A percentile compares a stretch with the other conserved stretches of the same genome.
Evolutionary conservation across 768 basidiomycete species (phyloP).

Genomic region (Kwoniella bestiolae): DNA sequence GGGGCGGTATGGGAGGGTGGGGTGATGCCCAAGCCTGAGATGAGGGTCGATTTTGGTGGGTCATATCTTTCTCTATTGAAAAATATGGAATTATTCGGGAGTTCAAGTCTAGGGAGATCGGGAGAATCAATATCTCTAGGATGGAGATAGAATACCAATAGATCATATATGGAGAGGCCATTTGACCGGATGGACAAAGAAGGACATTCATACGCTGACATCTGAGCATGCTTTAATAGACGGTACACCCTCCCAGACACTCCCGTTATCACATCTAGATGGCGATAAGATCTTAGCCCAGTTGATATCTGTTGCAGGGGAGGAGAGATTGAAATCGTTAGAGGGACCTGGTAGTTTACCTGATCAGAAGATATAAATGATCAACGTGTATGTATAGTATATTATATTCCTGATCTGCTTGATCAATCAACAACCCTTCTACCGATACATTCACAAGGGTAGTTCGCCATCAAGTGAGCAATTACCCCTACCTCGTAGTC

Average conservation of each 20-base stretch:
- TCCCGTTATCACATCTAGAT: conserved; percentile 27
- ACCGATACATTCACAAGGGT: no score
- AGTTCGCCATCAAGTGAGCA: no score
- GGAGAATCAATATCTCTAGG: no score
- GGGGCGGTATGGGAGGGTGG: conserved; percentile 23
- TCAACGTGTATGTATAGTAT: not conserved
- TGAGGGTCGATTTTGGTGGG: conserved; percentile 27
- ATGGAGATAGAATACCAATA: no score
- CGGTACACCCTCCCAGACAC: conserved; percentile 12
- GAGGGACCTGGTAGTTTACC: conserved; percentile 15
- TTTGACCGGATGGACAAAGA: no score
- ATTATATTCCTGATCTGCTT: no score
- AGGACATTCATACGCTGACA: not conserved
- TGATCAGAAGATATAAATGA: not conserved
- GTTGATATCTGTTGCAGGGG: conserved; percentile 24
- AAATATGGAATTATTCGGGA: no score
- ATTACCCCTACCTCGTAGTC: no score
- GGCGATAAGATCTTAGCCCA: conserved; percentile 26
- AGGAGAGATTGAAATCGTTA: conserved; percentile 13
- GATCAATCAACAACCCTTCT: no score
- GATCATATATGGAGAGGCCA: no score
- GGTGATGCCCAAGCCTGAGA: conserved; percentile 28
- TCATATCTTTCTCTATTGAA: not conserved
- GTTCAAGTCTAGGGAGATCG: no score
- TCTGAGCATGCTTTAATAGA: not conserved